These are phyloP conservation scores for Trichopus zeylanicus DNA, from an alignment of 116 monocot genomes.

Conservation along the genomic window DNA sequence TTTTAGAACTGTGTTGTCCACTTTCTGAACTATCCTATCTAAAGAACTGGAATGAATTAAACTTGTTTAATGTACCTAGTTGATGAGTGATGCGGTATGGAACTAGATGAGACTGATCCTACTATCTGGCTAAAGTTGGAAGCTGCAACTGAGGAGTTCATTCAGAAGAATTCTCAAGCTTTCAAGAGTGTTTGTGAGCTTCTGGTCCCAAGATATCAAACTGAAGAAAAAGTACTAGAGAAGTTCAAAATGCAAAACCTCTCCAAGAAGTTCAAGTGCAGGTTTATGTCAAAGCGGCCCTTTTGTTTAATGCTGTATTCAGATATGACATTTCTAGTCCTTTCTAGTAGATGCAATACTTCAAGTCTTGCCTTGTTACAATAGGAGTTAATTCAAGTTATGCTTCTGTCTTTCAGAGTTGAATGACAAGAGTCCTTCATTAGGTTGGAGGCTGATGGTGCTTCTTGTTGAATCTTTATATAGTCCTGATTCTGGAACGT, in stretches of 20 bases:
- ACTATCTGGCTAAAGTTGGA: slow-evolving; percentile 90
- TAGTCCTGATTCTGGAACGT: slow-evolving; percentile 54
- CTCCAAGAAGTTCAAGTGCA: slow-evolving; percentile 45
- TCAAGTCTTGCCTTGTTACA: background rate
- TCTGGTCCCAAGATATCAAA: slow-evolving; percentile 37
- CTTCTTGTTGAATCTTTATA: slow-evolving; percentile 77
- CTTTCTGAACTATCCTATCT: background rate
- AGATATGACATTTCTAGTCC: no score
- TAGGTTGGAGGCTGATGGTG: slow-evolving; percentile 86
- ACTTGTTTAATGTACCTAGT: slow-evolving; percentile 28
- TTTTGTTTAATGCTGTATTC: background rate
- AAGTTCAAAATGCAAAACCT: slow-evolving; percentile 30
- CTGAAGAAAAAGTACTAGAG: slow-evolving; percentile 46
- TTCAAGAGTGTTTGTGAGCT: slow-evolving; percentile 64
- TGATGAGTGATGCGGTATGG: slow-evolving; percentile 94
- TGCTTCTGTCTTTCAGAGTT: slow-evolving; percentile 15
- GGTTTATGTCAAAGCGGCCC: slow-evolving; percentile 22
- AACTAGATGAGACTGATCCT: slow-evolving; percentile 98
- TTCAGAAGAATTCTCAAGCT: slow-evolving; percentile 39
- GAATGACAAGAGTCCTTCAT: slow-evolving; percentile 53
- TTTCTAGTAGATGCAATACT: no score
- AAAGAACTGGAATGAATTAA: background rate
- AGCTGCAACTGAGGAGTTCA: slow-evolving; percentile 90
- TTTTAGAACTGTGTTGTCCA: background rate
- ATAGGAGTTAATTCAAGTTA: background rate